Base-by-base conservation (phyloP, 129 eudicot species). In the Helianthus tuberosus region DNA sequence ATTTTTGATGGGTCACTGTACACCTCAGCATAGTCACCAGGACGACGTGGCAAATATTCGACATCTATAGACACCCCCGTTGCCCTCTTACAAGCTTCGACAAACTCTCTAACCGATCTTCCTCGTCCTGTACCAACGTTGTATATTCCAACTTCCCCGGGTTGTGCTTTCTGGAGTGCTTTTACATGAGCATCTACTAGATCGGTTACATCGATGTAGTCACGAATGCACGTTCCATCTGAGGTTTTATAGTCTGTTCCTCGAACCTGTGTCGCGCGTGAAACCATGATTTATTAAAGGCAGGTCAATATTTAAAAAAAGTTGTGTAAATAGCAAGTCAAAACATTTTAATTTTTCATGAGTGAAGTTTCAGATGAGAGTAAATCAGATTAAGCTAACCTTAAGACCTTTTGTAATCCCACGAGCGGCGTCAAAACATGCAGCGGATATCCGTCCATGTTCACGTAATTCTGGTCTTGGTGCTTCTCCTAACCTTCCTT, bases 91-190 rank as follows among this genome's bases (percentile, higher is more conserved):
- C 98, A 93, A 12, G 98, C 98, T 76, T 87, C 90, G 41, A 93
- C 98, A 75, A 93, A 93, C 74, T 93, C 86, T 35, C 83, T 89
- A 13, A 93, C 98, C 10, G 98, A 89, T 69, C 96, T 88, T 52
- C 98, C 98, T 82, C 69, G 84, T 70, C 98, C 98, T 0, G 98
- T 93, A 17, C 98, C 98, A 44, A 93, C 98, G 77, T 93, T 93
- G 84, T 89, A 93, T 61, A 93, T 93, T 35, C 95, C 98, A 64
- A 93, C 98, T 73, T 78, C 85, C 11, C 89, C 84, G 1, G 96
- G 95, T 58, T 58, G 83, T 12, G 98, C 98, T 67, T 86, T 87
- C 43, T 76, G 96, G 49, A 93, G 87, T 13, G 98, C 98, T 81
- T 86, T 93, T 7, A 93, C 98, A 49, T 93, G 98, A 68, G 98